Evolutionary conservation across 2,329 filamentous ascomycete species (phyloP).

Genomic region (Arthrobotrys sphaeroides): DNA sequence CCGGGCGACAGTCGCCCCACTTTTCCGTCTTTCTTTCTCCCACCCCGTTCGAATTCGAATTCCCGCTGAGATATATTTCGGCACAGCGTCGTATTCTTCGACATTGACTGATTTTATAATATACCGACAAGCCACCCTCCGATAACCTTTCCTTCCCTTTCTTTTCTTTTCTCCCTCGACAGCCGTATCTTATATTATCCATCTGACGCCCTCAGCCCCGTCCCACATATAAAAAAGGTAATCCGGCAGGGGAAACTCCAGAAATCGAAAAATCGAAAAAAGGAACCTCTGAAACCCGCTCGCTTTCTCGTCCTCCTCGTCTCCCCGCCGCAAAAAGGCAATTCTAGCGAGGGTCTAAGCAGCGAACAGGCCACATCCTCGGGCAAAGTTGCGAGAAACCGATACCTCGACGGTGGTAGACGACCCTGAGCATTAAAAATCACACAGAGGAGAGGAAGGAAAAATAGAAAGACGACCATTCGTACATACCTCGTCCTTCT

Average conservation of each 20-base stretch:
- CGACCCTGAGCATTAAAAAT: constrained; percentile 30
- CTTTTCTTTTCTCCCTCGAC: constrained; percentile 2
- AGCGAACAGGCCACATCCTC: constrained; percentile 48
- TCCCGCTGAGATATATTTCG: constrained; percentile 41
- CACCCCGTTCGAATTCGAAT: constrained; percentile 2
- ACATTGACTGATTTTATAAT: constrained; percentile 34
- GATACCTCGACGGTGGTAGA: constrained; percentile 29
- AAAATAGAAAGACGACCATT: constrained; percentile 10
- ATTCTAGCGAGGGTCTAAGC: constrained; percentile 48
- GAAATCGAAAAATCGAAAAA: constrained; percentile 13
- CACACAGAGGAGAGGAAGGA: not conserved
- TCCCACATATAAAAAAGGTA: constrained; percentile 1
- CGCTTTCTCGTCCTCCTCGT: constrained; percentile 10
- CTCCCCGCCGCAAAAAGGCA: constrained; percentile 44
- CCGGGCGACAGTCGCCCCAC: constrained; percentile 52
- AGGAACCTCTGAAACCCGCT: constrained; percentile 10
- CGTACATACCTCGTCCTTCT: not conserved
- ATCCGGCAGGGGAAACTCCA: not conserved
- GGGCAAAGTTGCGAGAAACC: constrained; percentile 52
- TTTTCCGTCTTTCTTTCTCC: constrained; percentile 18
- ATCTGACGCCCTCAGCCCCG: not conserved
- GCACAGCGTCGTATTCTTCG: constrained; percentile 13
- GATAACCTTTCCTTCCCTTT: constrained; percentile 10
- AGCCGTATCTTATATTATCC: not conserved
- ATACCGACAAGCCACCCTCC: constrained; percentile 22